These are phyloP conservation scores for Colletotrichum navitas DNA, from an alignment of 2,329 filamentous ascomycete species.

Conservation along the genomic window DNA sequence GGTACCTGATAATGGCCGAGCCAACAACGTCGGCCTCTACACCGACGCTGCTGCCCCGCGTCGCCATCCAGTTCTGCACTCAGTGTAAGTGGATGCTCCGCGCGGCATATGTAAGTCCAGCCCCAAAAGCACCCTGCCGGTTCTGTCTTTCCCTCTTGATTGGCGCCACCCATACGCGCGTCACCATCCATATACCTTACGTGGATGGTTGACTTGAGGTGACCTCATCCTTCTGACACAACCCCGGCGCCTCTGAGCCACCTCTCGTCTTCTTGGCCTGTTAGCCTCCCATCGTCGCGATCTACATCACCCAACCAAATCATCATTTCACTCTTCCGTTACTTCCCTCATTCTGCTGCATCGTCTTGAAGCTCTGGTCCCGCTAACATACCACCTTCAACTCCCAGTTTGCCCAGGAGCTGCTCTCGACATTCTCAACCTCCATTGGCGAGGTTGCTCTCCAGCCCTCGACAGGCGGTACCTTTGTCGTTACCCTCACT, in stretches of 20 bases:
- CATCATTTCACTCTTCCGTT: background rate
- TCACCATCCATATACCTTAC: background rate
- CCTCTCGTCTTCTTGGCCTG: conserved; percentile 12
- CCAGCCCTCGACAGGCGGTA: conserved; percentile 85
- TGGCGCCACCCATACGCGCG: background rate
- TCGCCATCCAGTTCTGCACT: conserved; percentile 93
- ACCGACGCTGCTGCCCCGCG: conserved; percentile 69
- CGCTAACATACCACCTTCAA: conserved; percentile 28
- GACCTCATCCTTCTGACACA: conserved; percentile 28
- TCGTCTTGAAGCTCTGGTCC: background rate
- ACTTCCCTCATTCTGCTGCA: conserved; percentile 4
- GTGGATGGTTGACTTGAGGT: background rate
- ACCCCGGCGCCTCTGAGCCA: conserved; percentile 4
- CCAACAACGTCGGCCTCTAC: background rate
- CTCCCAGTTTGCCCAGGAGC: conserved; percentile 89
- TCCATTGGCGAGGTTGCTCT: conserved; percentile 89
- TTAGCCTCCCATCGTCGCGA: background rate
- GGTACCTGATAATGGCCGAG: conserved; percentile 23
- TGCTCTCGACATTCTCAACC: conserved; percentile 91
- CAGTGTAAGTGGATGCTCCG: conserved; percentile 94
- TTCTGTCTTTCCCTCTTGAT: conserved; percentile 2
- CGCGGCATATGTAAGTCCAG: conserved; percentile 81
- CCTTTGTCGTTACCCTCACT: conserved; percentile 80
- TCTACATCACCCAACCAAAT: background rate
- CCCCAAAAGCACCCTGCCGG: background rate